Evolutionary conservation across 164 flowering plant genomes (phyloP), one percentile per base, ranked within the genome.

Genomic region (Vitis cinerea): DNA sequence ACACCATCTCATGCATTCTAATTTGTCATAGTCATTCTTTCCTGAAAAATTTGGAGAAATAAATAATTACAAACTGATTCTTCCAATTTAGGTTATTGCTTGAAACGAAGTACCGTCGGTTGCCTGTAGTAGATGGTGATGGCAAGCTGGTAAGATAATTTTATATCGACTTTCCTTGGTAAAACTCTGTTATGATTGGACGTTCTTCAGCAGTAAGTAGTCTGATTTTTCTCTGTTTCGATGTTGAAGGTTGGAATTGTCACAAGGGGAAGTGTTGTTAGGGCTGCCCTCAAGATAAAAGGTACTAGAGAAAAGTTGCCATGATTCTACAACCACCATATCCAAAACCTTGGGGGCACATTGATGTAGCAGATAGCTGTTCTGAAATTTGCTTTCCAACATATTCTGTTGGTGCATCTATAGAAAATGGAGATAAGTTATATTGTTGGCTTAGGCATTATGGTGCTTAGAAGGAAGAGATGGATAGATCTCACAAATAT

Each of bases 211-310:
- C 6, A 12, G 14, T 57, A 12, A 10, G 17, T 63, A 3, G 14
- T 50, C 27, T 71, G 1, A 69, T 59, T 44, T 12, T 27, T 54
- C 4, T 68, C 31, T 66, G 19, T 50, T 63, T 69, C 17, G 17
- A 59, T 23, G 17, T 31, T 11, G 48, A 68, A 87, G 90, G 81
- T 85, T 65, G 91, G 91, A 52, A 71, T 87, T 50, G 76, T 87
- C 11, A 85, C 88, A 9, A 76, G 91, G 67, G 91, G 87, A 69
- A 75, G 78, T 58, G 79, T 87, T 10, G 88, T 87, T 31, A 81
- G 85, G 71, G 91, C 87, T 68, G 91, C 91, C 2, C 81, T 87
- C 50, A 78, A 79, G 66, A 83, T 83, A 31, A 87, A 85, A 69
- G 76, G 70, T 8, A 80, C 71, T 15, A 54, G 14, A 47, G 77